These are phyloP conservation scores for Leccinum incarnatum DNA, from an alignment of 768 basidiomycete genomes.

Conservation along the genomic window DNA sequence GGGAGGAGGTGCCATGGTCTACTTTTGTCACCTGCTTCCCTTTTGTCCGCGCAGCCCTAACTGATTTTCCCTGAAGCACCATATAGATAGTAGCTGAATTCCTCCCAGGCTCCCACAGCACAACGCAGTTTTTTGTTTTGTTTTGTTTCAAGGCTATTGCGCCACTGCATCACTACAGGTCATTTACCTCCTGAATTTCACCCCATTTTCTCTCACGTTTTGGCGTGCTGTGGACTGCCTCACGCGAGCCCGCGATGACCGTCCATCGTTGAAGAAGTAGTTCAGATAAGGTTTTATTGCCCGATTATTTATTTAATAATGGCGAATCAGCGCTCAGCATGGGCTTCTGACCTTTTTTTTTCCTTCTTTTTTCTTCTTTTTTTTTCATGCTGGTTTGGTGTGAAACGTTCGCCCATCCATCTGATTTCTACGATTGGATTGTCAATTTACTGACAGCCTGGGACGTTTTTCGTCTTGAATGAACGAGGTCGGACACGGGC, in stretches of 20 bases:
- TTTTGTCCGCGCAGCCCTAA: neutral
- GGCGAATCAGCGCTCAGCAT: conserved; percentile 18
- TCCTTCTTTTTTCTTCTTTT: neutral
- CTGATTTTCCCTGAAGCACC: neutral
- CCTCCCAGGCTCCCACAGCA: conserved; percentile 11
- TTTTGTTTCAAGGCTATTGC: conserved; percentile 1
- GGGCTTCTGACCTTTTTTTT: conserved; percentile 10
- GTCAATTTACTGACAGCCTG: conserved; percentile 8
- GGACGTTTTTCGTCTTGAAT: neutral
- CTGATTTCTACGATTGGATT: conserved; percentile 3
- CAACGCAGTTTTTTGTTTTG: neutral
- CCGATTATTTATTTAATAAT: conserved; percentile 17
- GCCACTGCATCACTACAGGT: neutral
- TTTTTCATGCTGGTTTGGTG: conserved; percentile 6
- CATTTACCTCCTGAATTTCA: conserved; percentile 1
- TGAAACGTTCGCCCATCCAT: conserved; percentile 3
- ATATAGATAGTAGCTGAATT: neutral
- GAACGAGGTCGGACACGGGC: conserved; percentile 2
- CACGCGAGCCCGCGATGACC: conserved; percentile 16
- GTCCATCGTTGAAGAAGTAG: conserved; percentile 5
- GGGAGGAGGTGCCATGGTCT: neutral
- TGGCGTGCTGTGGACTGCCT: conserved; percentile 12
- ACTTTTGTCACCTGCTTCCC: neutral
- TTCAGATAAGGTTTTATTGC: conserved; percentile 22
- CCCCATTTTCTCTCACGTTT: conserved; percentile 21